phyloP scores from a whole-genome alignment of 768 basidiomycete species.

The Suillus subaureus region DNA sequence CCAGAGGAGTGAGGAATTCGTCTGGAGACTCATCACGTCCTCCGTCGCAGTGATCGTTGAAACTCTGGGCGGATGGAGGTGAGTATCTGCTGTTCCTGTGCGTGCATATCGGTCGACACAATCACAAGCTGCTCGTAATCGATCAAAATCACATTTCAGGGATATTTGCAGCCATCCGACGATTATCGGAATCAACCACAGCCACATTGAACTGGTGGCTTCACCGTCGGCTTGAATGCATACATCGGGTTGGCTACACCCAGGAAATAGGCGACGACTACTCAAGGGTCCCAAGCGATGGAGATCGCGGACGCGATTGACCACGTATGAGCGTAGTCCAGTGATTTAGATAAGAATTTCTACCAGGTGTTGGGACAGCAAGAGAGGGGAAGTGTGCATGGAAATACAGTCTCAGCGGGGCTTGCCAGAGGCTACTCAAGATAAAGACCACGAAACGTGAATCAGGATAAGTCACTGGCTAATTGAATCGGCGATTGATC shows the following conservation, averaged over 20 bases:
- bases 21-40: background rate
- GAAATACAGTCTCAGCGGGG: conserved; percentile 26
- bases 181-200: conserved; percentile 28
- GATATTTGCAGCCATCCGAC: conserved; percentile 38
- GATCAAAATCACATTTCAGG: conserved; percentile 32
- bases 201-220: conserved; percentile 31
- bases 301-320: conserved; percentile 33
- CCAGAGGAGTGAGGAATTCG: background rate
- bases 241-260: conserved; percentile 17
- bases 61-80: background rate
- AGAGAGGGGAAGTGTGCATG: conserved; percentile 33
- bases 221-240: background rate
- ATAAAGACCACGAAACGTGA: conserved; percentile 25
- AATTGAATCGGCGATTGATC: conserved; percentile 36
- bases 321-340: conserved; percentile 38
- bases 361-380: conserved; percentile 39
- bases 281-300: conserved; percentile 34
- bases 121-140: conserved; percentile 28
- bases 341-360: conserved; percentile 27
- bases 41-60: background rate
- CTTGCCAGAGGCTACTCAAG: conserved; percentile 42
- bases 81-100: conserved; percentile 15
- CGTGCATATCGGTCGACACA: conserved; percentile 28
- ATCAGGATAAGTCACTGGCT: conserved; percentile 27
- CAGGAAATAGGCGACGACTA: conserved; percentile 28